Evolutionary conservation across 805 yeast genomes (phyloP), one percentile per base, ranked within the genome.

Genomic region (Wickerhamiella hasegawae): DNA sequence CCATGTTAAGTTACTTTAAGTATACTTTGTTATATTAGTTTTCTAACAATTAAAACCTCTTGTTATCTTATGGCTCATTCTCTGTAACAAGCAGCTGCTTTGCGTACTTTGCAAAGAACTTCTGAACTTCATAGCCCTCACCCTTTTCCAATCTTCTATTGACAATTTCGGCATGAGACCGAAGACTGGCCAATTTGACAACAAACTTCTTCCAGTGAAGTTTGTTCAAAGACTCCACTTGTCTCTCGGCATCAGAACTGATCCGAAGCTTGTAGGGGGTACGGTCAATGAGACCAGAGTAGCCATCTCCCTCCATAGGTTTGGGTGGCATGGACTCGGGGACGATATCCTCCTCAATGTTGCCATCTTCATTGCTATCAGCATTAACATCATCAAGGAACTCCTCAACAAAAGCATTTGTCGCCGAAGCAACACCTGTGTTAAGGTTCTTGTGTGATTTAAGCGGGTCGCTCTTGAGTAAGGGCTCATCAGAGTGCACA

Each of bases 101-200:
- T 5, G 10, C 5, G 18, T 12, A 11, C 12, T 31, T 31, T 12
- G 45, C 48, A 28, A 42, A 56, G 36, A 45, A 46, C 22, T 41
- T 39, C 26, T 49, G 27, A 21, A 55, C 25, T 29, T 28, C 35
- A 18, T 41, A 39, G 2, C 61, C 62, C 36, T 54, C 57, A 8
- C 49, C 43, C 3, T 44, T 39, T 19, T 38, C 28, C 21, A 41
- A 24, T 5, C 49, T 39, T 6, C 97, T 65, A 14, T 87, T 82
- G 14, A 83, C 79, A 35, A 87, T 80, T 3, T 79, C 80, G 40
- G 79, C 94, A 50, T 85, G 97, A 0, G 96, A 74, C 53, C 84
- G 83, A 48, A 77, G 61, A 14, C 76, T 66, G 42, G 73, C 75
- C 32, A 85, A 63, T 44, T 70, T 72, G 2, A 77, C 75, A 0